A percentile compares a stretch with the other conserved stretches of the same genome.
Conservation (phyloP, 2,329 filamentous ascomycete genomes). For the Sclerotinia trifoliorum region DNA sequence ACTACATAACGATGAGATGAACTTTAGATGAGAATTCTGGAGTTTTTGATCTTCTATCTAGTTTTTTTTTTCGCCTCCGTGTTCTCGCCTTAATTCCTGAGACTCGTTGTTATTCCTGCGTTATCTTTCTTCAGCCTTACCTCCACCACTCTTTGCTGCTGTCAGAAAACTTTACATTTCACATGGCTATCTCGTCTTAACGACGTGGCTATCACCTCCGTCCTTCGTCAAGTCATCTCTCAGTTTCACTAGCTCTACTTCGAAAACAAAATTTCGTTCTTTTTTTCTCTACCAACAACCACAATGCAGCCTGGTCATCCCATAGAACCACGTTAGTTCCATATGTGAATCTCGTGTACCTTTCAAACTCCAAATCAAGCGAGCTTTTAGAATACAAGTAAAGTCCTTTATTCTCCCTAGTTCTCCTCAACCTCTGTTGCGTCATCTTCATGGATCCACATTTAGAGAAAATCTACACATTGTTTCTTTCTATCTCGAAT, state of each 20-base stretch:
- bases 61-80: not conserved
- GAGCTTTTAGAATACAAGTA: not conserved
- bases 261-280: not conserved
- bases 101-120: not conserved
- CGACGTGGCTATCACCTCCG: not conserved
- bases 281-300: not conserved
- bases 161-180: not conserved
- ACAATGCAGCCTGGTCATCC: not conserved
- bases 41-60: not conserved
- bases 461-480: not conserved
- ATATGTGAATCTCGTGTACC: not conserved
- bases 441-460: not conserved
- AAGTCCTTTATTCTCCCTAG: accelerated
- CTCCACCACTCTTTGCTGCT: not conserved
- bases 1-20: not conserved
- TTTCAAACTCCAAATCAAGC: not conserved
- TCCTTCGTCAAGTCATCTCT: not conserved
- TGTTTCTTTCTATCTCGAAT: not conserved
- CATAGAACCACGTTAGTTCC: not conserved
- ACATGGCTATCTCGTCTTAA: not conserved
- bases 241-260: not conserved
- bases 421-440: not conserved
- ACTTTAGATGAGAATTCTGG: not conserved
- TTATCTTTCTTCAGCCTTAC: not conserved
- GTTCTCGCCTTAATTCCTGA: not conserved